Conservation (phyloP, 768 basidiomycete genomes). For the Termitomyces sp. region DNA sequence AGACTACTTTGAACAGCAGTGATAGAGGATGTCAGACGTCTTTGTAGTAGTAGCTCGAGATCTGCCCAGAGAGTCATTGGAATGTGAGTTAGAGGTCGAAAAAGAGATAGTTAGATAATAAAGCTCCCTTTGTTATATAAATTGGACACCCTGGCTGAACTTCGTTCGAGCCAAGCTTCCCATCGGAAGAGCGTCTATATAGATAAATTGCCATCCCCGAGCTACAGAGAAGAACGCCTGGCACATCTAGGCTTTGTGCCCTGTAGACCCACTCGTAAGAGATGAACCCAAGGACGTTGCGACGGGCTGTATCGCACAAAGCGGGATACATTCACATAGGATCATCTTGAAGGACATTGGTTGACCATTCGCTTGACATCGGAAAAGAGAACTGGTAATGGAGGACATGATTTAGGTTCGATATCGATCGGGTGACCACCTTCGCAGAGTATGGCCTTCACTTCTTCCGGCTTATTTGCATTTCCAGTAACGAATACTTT, state of each 20-base stretch:
- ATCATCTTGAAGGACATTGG: slow-evolving; percentile 51
- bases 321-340: slow-evolving; percentile 84
- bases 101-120: background rate
- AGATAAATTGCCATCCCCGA: background rate
- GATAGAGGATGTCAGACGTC: no score
- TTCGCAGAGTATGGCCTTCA: slow-evolving; percentile 71
- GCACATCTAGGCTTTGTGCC: slow-evolving; percentile 64
- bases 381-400: background rate
- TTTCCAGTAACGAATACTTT: slow-evolving; percentile 94
- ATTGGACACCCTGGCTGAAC: background rate
- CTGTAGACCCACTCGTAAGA: slow-evolving; percentile 99
- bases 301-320: slow-evolving; percentile 65
- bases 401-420: slow-evolving; percentile 6
- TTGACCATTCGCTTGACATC: slow-evolving; percentile 28
- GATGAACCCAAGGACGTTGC: slow-evolving; percentile 86
- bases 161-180: background rate
- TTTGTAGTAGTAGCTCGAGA: background rate
- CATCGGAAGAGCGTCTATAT: background rate
- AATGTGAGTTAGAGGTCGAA: background rate
- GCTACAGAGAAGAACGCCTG: background rate
- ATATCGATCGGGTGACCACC: slow-evolving; percentile 55
- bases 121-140: background rate
- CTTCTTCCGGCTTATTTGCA: slow-evolving; percentile 86
- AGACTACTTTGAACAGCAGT: no score
- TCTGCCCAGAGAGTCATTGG: background rate